phyloP scores from a whole-genome alignment of 140 eudicot genomes.

The Oenanthe javanica region DNA sequence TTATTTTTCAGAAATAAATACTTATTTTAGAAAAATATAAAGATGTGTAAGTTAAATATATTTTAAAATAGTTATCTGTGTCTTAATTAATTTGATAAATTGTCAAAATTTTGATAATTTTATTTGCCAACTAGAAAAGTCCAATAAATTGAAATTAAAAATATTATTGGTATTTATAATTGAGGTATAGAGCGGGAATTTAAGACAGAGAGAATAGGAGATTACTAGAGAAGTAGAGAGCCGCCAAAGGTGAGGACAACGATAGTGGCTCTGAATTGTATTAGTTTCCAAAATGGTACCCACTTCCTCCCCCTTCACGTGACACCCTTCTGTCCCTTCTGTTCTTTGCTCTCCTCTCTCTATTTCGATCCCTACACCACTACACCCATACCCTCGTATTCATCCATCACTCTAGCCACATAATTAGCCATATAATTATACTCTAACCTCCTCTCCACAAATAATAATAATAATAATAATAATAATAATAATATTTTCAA shows the following conservation, averaged over 20 bases:
- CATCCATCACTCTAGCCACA: neutral
- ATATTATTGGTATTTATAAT: too few species aligned
- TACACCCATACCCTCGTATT: neutral
- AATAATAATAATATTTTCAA: neutral
- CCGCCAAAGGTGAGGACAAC: constrained; percentile 31
- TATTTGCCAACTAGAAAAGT: too few species aligned
- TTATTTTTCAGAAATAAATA: too few species aligned
- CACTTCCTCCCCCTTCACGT: constrained; percentile 26
- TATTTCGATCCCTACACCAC: too few species aligned
- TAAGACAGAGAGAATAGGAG: neutral
- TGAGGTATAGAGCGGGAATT: neutral
- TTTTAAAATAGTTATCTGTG: too few species aligned
- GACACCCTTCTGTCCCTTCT: neutral
- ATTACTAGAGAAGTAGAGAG: neutral
- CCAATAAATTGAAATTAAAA: too few species aligned
- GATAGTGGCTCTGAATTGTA: constrained; percentile 16
- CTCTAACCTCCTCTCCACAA: neutral
- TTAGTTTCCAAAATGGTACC: constrained; percentile 16
- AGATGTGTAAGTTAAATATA: too few species aligned
- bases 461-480: neutral
- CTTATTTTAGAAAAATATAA: too few species aligned
- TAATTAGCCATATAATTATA: too few species aligned
- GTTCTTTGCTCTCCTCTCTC: neutral
- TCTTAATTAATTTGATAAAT: too few species aligned
- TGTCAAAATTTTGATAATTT: too few species aligned